A percentile compares a stretch with the other conserved stretches of the same genome.
phyloP scores from a whole-genome alignment of 2,329 filamentous ascomycete species.

The Helotiales sp. region DNA sequence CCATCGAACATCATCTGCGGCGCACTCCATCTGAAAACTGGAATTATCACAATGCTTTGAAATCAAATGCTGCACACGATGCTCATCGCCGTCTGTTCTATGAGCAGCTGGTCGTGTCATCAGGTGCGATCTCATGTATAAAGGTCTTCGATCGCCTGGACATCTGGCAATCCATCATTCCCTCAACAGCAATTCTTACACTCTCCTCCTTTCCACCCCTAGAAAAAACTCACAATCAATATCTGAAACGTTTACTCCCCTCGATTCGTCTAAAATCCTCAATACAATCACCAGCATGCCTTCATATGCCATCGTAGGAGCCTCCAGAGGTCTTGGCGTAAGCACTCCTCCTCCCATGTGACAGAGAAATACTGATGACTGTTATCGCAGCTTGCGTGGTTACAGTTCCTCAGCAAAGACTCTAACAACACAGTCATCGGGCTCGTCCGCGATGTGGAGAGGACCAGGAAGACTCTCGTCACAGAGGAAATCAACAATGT shows the following conservation, averaged over 20 bases:
- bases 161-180: not conserved
- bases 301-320: conserved; percentile 33
- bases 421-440: conserved; percentile 53
- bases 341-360: not conserved
- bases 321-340: conserved; percentile 31
- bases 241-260: too few relatives aligned
- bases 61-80: not conserved
- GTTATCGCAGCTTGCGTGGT: conserved; percentile 52
- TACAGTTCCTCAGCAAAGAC: conserved; percentile 52
- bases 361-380: not conserved
- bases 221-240: too few relatives aligned
- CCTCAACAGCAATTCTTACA: not conserved
- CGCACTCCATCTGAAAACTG: not conserved
- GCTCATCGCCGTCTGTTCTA: not conserved
- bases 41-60: not conserved
- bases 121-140: not conserved
- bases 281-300: conserved; percentile 16
- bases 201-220: too few relatives aligned
- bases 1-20: not conserved
- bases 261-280: not conserved
- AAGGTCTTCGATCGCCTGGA: not conserved
- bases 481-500: not conserved
- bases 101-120: not conserved
- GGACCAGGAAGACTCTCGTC: not conserved
- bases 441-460: conserved; percentile 52